A percentile compares a stretch with the other conserved stretches of the same genome.
These are phyloP conservation scores for Hyaloscypha variabilis DNA, from an alignment of 495 filamentous ascomycete genomes.

Conservation along the genomic window DNA sequence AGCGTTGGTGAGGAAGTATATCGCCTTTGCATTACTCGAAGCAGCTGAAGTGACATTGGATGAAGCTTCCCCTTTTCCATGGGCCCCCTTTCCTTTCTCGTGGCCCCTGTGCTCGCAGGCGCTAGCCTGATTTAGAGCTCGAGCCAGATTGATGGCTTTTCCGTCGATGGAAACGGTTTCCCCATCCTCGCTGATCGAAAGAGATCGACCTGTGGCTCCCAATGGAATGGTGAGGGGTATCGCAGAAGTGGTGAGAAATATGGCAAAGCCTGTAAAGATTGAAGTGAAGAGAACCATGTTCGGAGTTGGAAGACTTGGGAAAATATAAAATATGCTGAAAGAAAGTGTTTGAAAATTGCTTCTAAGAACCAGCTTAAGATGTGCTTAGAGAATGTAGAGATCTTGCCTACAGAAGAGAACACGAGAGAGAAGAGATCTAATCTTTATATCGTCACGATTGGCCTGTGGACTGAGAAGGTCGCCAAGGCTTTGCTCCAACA, in stretches of 20 bases:
- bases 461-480: background rate
- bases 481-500: background rate
- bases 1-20: constrained; percentile 56
- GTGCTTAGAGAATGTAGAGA: background rate
- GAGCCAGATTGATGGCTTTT: constrained; percentile 2
- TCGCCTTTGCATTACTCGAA: constrained; percentile 40
- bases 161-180: constrained; percentile 13
- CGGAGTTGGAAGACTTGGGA: background rate
- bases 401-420: background rate
- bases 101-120: background rate
- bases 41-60: constrained; percentile 8
- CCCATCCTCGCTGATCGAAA: constrained; percentile 17
- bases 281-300: constrained; percentile 6
- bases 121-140: background rate
- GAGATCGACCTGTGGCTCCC: constrained; percentile 10
- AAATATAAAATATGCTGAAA: background rate
- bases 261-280: constrained; percentile 4
- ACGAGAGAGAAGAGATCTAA: background rate
- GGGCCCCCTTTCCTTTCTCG: background rate
- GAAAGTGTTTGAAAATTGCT: background rate
- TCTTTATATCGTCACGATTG: background rate
- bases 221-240: constrained; percentile 13
- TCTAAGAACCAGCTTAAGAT: constrained; percentile 1
- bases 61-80: background rate
- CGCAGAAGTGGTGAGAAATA: background rate